A percentile compares a stretch with the other conserved stretches of the same genome.
These are phyloP conservation scores for Quercus tomentella DNA, from an alignment of 331 rosid species.

Conservation along the genomic window DNA sequence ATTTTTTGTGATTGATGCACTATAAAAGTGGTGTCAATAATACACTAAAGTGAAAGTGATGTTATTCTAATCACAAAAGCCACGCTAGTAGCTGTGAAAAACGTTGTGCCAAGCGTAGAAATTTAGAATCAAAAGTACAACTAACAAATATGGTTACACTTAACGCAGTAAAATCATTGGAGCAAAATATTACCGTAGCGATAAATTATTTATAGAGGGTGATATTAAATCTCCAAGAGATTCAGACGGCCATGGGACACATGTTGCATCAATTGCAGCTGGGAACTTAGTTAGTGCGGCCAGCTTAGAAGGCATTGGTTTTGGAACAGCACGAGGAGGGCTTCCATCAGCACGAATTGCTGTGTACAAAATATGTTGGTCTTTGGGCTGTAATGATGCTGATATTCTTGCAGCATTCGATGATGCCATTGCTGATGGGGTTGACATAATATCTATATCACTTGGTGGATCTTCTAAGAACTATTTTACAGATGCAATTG, in stretches of 20 bases:
- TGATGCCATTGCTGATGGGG: conserved; percentile 26
- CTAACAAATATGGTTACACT: background rate
- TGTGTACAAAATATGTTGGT: conserved; percentile 28
- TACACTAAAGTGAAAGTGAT: too few species aligned
- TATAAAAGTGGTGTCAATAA: too few species aligned
- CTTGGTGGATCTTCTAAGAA: background rate
- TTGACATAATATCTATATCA: conserved; percentile 17
- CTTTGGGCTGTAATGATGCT: conserved; percentile 10
- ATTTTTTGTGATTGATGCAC: too few species aligned
- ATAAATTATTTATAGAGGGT: background rate
- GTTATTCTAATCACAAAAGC: too few species aligned
- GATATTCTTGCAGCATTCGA: conserved; percentile 30
- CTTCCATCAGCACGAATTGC: conserved; percentile 30
- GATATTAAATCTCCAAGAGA: conserved; percentile 22
- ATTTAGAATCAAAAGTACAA: background rate
- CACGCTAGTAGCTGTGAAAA: too few species aligned
- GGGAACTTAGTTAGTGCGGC: conserved; percentile 12
- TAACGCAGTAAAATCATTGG: conserved; percentile 24
- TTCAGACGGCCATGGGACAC: conserved; percentile 26
- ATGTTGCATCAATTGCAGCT: conserved; percentile 20
- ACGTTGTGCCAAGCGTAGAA: background rate
- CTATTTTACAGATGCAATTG: conserved; percentile 12
- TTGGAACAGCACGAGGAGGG: conserved; percentile 29
- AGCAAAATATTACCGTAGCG: conserved; percentile 19
- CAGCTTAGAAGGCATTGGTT: conserved; percentile 9